phyloP scores from a whole-genome alignment of 192 early-diverging fungal genomes.

The Coemansia sp. region DNA sequence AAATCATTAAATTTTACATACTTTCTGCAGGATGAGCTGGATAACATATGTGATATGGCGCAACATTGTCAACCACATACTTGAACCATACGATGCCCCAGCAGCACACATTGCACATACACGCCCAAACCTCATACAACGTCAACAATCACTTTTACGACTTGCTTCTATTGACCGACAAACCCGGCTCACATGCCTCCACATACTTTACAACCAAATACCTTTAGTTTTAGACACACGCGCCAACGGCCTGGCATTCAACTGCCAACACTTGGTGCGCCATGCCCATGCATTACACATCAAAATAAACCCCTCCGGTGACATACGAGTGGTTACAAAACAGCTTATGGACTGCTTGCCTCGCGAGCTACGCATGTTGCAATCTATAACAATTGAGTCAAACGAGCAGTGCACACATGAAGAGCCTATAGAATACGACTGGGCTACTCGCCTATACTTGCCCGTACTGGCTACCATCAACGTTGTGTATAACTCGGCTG shows the following conservation, averaged over 20 bases:
- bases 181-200: no score
- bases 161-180: conserved; percentile 3
- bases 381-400: no score
- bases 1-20: no score
- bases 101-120: no score
- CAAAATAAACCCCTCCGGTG: not conserved
- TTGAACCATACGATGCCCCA: no score
- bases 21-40: no score
- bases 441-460: not conserved
- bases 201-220: no score
- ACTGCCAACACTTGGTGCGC: conserved; percentile 2
- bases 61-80: no score
- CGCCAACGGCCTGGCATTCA: not conserved
- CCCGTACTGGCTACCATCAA: not conserved
- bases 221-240: no score
- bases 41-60: no score
- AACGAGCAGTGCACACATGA: no score
- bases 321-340: not conserved
- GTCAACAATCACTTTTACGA: not conserved
- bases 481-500: not conserved
- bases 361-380: not conserved
- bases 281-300: not conserved
- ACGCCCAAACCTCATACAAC: not conserved
- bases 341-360: conserved; percentile 9
- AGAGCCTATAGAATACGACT: no score